Percentiles rank a stretch among this genome's conserved stretches.
Evolutionary conservation across 805 yeast genomes (phyloP).

Genomic region (Sugiyamaella lignohabitans): DNA sequence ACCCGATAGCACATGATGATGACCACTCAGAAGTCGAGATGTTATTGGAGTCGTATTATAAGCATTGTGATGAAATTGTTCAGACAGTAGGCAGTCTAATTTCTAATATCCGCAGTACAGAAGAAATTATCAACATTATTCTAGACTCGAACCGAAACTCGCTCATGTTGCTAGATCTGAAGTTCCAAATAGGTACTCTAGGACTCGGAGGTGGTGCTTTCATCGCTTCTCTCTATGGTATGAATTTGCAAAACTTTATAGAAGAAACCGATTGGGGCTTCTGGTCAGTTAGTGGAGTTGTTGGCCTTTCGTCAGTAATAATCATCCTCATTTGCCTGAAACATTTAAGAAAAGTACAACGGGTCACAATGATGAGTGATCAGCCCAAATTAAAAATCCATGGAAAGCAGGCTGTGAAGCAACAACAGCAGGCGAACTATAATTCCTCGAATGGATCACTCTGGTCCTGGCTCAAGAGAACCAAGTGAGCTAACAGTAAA

Average conservation of each 20-base stretch:
- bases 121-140: slow-evolving; percentile 89
- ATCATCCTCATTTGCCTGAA: slow-evolving; percentile 51
- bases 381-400: slow-evolving; percentile 1
- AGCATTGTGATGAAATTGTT: slow-evolving; percentile 88
- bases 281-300: slow-evolving; percentile 39
- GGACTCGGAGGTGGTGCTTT: slow-evolving; percentile 77
- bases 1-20: slow-evolving; percentile 37
- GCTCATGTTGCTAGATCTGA: slow-evolving; percentile 77
- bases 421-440: neutral
- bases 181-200: slow-evolving; percentile 75
- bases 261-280: slow-evolving; percentile 79
- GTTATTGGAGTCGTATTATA: slow-evolving; percentile 82
- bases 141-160: slow-evolving; percentile 92
- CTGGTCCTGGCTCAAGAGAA: slow-evolving; percentile 9
- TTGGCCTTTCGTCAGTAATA: slow-evolving; percentile 39
- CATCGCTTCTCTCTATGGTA: slow-evolving; percentile 84
- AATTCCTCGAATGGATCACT: neutral
- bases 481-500: neutral
- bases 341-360: slow-evolving; percentile 59
- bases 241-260: slow-evolving; percentile 89
- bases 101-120: slow-evolving; percentile 85
- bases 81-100: slow-evolving; percentile 75
- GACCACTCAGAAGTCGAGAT: slow-evolving; percentile 82
- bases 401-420: neutral
- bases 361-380: slow-evolving; percentile 50